Evolutionary conservation across 768 basidiomycete species (phyloP).

Genomic region (Rhodotorula diobovata): DNA sequence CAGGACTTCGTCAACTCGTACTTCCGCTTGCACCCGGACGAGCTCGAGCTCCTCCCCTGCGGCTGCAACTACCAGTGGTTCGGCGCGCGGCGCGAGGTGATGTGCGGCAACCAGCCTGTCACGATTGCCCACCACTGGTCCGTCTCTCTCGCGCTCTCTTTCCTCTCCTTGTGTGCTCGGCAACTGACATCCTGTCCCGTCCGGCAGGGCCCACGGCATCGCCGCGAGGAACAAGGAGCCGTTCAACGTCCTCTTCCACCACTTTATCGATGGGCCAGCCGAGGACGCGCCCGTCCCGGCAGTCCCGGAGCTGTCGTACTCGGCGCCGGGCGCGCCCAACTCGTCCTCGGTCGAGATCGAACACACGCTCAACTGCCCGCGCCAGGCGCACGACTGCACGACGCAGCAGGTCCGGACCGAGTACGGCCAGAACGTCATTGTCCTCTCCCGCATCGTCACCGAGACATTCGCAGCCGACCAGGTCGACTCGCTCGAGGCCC

Average conservation of each 20-base stretch:
- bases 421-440: conserved; percentile 23
- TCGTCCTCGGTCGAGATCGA: conserved; percentile 15
- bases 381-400: conserved; percentile 30
- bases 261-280: conserved; percentile 33
- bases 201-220: conserved; percentile 30
- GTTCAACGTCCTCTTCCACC: conserved; percentile 33
- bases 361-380: conserved; percentile 36
- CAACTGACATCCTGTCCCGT: too few species aligned
- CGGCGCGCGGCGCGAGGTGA: conserved; percentile 30
- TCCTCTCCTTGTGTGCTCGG: too few species aligned
- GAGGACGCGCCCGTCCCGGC: neutral
- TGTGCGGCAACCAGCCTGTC: conserved; percentile 31
- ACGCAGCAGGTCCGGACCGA: conserved; percentile 3
- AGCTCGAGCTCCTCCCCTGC: conserved; percentile 36
- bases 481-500: conserved; percentile 21
- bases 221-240: conserved; percentile 11
- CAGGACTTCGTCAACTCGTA: conserved; percentile 41
- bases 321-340: conserved; percentile 17
- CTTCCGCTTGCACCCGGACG: conserved; percentile 34
- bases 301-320: neutral
- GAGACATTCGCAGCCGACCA: conserved; percentile 31
- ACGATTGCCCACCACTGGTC: conserved; percentile 37
- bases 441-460: conserved; percentile 14
- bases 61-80: conserved; percentile 41
- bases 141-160: neutral